Base-by-base conservation (phyloP, 441 rosid genomes). In the Pelargonium australe region DNA sequence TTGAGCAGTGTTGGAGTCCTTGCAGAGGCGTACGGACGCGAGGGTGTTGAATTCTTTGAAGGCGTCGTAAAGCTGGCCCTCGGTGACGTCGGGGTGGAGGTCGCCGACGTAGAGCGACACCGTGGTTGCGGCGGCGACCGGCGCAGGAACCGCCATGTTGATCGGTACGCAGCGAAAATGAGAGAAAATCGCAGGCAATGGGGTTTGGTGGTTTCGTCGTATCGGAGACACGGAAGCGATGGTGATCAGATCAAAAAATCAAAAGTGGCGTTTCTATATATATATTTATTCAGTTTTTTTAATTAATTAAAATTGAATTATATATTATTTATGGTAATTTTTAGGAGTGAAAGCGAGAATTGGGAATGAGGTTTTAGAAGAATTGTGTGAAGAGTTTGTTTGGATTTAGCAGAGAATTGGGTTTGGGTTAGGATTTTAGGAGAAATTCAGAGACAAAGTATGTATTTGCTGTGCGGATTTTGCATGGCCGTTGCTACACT, bases 61-160 rank as follows among this genome's bases (percentile, higher is more conserved):
- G 8, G 83, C n/a, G n/a, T n/a, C n/a, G n/a, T n/a, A n/a, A n/a
- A 91, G 86, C 44, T 69, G 44, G 1, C 72, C 80, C 43, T 91
- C 90, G 17, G 84, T 79, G 40, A 87, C 78, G 73, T 79, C 83
- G 4, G 83, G 87, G 63, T 84, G 90, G 66, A 91, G 75, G 77
- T 91, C 94, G 1, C 96, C 96, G 13, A 91, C 88, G 77, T 89
- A 89, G 31, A 91, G 76, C 47, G 93, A 87, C 58, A 80, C 81
- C 68, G 84, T 65, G 6, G 71, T 20, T 25, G 85, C 64, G 25
- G 77, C 68, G 61, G 79, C 71, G 23, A 60, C 78, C 71, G 82
- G 63, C 71, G 83, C 66, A 47, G 86, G 77, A 81, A 73, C 82
- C 74, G 83, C 88, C 95, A 80, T 55, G 61, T 81, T 61, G 43